Percentiles rank a stretch among this genome's conserved stretches.
phyloP scores from a whole-genome alignment of 2,329 filamentous ascomycete genomes.

The Epichloe bromicola region DNA sequence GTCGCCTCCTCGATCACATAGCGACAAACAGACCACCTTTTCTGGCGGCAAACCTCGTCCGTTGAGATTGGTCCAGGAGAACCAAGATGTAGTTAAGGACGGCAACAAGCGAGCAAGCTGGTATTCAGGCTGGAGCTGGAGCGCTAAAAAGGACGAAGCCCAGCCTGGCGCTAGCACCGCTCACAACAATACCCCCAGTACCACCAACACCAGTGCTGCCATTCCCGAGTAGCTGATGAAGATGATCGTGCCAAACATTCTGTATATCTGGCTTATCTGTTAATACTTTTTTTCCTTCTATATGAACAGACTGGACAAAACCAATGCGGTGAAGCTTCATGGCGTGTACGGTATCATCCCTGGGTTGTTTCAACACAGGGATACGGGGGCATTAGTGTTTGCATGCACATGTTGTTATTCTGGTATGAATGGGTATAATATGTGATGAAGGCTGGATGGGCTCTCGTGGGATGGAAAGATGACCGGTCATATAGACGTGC shows the following conservation, averaged over 20 bases:
- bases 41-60: constrained; percentile 66
- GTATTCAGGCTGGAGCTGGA: constrained; percentile 45
- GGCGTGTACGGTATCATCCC: not conserved
- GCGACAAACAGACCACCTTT: constrained; percentile 44
- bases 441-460: not conserved
- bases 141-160: constrained; percentile 36
- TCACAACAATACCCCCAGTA: constrained; percentile 15
- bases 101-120: constrained; percentile 50
- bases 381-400: not conserved
- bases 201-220: constrained; percentile 16
- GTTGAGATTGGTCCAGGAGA: constrained; percentile 76
- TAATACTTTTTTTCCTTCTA: not conserved
- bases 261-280: not conserved
- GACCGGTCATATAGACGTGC: not conserved
- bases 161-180: constrained; percentile 14
- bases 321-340: not conserved
- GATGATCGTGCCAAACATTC: not conserved
- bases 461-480: not conserved
- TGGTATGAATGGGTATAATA: not conserved
- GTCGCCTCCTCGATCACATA: constrained; percentile 38
- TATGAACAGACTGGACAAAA: not conserved
- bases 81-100: constrained; percentile 34
- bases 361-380: not conserved
- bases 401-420: not conserved
- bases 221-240: constrained; percentile 21